phyloP scores from a whole-genome alignment of 2,329 filamentous ascomycete species.

The Fusarium poae region DNA sequence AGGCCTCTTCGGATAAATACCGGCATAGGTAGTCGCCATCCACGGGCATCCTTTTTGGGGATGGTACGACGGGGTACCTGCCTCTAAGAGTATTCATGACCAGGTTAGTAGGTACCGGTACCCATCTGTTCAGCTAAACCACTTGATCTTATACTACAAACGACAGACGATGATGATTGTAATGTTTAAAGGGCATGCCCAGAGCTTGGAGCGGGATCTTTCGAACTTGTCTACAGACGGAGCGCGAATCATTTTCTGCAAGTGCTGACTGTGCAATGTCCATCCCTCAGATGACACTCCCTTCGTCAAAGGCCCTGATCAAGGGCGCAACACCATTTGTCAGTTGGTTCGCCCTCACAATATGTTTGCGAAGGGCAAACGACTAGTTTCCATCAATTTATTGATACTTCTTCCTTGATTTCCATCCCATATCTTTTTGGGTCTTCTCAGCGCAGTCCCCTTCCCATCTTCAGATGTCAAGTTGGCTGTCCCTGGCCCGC shows the following conservation, averaged over 20 bases:
- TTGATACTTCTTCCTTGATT: neutral
- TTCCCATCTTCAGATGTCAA: neutral
- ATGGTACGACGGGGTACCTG: neutral
- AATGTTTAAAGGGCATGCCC: neutral
- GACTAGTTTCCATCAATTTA: slow-evolving; percentile 12
- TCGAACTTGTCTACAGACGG: neutral
- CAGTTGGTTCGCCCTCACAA: slow-evolving; percentile 3
- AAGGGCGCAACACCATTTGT: slow-evolving; percentile 26
- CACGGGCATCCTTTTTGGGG: neutral
- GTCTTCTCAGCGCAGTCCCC: neutral
- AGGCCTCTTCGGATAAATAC: slow-evolving; percentile 45
- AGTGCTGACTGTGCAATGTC: neutral
- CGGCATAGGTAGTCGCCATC: slow-evolving; percentile 40
- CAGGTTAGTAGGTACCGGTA: neutral
- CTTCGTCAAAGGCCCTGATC: slow-evolving; percentile 24
- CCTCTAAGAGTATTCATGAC: neutral
- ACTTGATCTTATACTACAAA: neutral
- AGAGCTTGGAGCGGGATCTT: neutral
- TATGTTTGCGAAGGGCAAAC: slow-evolving; percentile 1
- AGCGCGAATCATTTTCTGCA: neutral
- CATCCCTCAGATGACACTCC: slow-evolving; percentile 17
- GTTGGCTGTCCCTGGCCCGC: slow-evolving; percentile 11
- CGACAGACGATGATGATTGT: neutral
- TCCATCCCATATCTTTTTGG: neutral
- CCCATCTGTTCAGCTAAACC: neutral